A percentile compares a stretch with the other conserved stretches of the same genome.
Conservation (phyloP, 148 eudicot genomes). For the Nepenthes gracilis region DNA sequence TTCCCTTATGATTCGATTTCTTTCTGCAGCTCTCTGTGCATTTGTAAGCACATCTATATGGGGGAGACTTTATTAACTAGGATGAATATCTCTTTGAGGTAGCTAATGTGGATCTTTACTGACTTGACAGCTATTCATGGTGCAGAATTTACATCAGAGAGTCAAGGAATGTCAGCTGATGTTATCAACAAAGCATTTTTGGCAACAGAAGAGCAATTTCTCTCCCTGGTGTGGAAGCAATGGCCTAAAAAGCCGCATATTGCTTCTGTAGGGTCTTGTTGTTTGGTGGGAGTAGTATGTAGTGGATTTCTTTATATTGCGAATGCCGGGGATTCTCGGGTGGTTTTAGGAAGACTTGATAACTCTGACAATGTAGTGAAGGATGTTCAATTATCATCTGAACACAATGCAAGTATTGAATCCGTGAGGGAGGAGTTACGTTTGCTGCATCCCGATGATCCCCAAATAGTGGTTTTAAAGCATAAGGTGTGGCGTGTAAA, state of each 20-base stretch:
- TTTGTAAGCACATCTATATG: too few relatives aligned
- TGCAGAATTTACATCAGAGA: constrained; percentile 55
- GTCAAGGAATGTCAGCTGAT: constrained; percentile 45
- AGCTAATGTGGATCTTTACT: constrained; percentile 9
- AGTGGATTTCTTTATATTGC: constrained; percentile 50
- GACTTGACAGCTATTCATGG: constrained; percentile 36
- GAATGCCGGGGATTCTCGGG: constrained; percentile 76
- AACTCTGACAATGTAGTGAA: constrained; percentile 21
- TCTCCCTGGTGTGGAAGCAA: constrained; percentile 34
- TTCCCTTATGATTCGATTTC: too few relatives aligned
- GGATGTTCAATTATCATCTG: constrained; percentile 54
- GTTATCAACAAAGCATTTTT: constrained; percentile 51
- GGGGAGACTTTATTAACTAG: too few relatives aligned
- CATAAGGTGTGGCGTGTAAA: constrained; percentile 75
- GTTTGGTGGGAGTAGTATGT: constrained; percentile 15
- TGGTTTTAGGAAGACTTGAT: constrained; percentile 44
- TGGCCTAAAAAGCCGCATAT: constrained; percentile 52
- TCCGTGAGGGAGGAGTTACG: constrained; percentile 58
- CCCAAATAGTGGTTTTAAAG: constrained; percentile 57
- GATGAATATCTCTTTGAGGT: not conserved
- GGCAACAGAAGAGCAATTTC: constrained; percentile 61
- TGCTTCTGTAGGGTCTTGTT: constrained; percentile 62
- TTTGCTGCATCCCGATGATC: constrained; percentile 51
- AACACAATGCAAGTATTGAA: constrained; percentile 52
- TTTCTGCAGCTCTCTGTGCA: too few relatives aligned